Conservation (phyloP, 306 rosid genomes). For the Citrullus amarus region DNA sequence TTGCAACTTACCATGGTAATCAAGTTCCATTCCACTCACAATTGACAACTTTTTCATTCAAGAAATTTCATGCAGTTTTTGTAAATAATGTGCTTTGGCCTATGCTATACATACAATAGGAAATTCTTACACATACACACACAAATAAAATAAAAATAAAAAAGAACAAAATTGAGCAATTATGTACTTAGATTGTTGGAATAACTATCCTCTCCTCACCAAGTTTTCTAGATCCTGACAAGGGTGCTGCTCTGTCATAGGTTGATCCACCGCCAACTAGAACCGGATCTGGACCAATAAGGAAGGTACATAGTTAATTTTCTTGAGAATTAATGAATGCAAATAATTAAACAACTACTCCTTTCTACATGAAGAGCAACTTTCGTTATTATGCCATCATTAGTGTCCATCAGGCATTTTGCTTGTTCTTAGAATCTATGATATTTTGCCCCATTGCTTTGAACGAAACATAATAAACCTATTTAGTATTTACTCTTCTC, state of each 20-base stretch:
- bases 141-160: not conserved
- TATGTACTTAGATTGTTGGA: not conserved
- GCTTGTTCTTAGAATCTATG: not conserved
- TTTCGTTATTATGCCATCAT: not conserved
- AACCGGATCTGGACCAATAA: conserved; percentile 56
- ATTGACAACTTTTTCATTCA: not conserved
- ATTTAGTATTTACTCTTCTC: not conserved
- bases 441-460: not conserved
- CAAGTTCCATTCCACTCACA: not conserved
- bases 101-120: not conserved
- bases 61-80: not conserved
- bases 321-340: not conserved
- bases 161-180: not conserved
- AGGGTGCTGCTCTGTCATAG: conserved; percentile 27
- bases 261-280: conserved; percentile 60
- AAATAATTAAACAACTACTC: not conserved
- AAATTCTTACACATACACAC: too few species aligned
- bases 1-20: not conserved
- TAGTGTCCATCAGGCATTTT: not conserved
- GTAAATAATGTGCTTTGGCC: not conserved
- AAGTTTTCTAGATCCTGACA: conserved; percentile 10
- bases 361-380: not conserved
- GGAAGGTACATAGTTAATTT: conserved; percentile 42
- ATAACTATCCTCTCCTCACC: not conserved
- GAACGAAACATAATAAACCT: not conserved